Conservation (phyloP, 306 rosid species). For the Dicorynia guianensis region DNA sequence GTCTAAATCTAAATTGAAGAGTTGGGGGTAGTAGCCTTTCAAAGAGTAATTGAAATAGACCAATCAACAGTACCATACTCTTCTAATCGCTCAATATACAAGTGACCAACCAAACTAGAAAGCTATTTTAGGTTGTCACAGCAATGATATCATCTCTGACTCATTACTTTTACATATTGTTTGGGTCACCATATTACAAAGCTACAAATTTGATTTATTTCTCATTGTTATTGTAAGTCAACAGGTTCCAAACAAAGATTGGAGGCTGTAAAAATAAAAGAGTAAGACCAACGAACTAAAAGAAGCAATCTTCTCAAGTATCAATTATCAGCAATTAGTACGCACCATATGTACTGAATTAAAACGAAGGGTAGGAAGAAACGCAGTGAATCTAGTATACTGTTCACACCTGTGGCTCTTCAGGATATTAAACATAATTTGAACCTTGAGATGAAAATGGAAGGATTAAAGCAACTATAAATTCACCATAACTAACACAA, state of each 20-base stretch:
- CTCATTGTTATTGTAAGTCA: no score
- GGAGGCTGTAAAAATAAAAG: not conserved
- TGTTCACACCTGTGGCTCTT: not conserved
- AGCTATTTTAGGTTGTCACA: not conserved
- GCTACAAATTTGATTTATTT: not conserved
- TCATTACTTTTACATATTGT: not conserved
- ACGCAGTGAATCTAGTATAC: slow-evolving; percentile 16
- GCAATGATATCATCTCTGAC: not conserved
- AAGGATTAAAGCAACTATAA: slow-evolving; percentile 20
- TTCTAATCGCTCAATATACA: not conserved
- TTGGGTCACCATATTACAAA: not conserved
- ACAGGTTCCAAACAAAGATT: not conserved
- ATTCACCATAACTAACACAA: not conserved
- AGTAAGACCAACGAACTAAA: no score
- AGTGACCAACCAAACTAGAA: slow-evolving; percentile 10
- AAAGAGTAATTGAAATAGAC: not conserved
- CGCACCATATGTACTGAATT: not conserved
- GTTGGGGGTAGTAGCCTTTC: not conserved
- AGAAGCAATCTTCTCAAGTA: not conserved
- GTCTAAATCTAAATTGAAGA: slow-evolving; percentile 1
- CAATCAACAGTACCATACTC: slow-evolving; percentile 6
- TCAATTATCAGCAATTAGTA: not conserved
- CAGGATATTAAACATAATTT: not conserved
- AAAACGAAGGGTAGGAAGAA: not conserved
- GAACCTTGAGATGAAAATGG: slow-evolving; percentile 22